A percentile compares a stretch with the other conserved stretches of the same genome.
These are phyloP conservation scores for Rubia tinctorum DNA, from an alignment of 305 asterid species.

Conservation along the genomic window DNA sequence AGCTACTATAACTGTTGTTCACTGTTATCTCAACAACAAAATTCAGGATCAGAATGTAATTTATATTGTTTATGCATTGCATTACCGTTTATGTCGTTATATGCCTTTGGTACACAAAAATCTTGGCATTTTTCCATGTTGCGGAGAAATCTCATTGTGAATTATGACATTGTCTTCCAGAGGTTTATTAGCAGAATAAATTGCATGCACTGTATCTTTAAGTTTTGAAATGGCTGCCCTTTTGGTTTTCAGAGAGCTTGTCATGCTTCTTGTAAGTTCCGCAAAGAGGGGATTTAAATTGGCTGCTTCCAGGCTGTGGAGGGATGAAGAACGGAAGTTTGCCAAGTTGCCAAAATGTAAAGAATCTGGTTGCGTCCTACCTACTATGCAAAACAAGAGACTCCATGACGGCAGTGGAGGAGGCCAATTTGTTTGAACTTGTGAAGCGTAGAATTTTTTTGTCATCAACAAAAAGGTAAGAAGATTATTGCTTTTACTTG, in stretches of 20 bases:
- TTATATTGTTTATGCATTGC: neutral
- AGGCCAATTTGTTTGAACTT: conserved; percentile 37
- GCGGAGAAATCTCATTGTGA: neutral
- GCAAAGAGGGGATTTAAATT: conserved; percentile 60
- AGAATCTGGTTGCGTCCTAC: conserved; percentile 71
- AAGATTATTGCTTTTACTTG: neutral
- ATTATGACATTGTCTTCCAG: neutral
- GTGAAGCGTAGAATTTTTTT: neutral
- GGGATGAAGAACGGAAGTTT: conserved; percentile 51
- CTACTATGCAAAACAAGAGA: conserved; percentile 66
- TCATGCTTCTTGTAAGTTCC: conserved; percentile 42
- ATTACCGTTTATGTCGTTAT: neutral
- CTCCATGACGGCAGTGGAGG: conserved; percentile 30
- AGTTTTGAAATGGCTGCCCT: neutral
- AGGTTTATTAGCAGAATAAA: neutral
- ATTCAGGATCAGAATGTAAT: neutral
- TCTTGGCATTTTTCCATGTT: neutral
- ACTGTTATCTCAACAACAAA: neutral
- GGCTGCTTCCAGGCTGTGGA: conserved; percentile 69
- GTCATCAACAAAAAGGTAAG: conserved; percentile 2
- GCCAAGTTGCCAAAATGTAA: conserved; percentile 62
- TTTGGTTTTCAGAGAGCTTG: conserved; percentile 61
- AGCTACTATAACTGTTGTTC: neutral
- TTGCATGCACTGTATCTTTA: neutral
- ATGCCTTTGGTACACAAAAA: neutral